Conservation (phyloP, 495 filamentous ascomycete species). For the Talaromyces wortmannii region DNA sequence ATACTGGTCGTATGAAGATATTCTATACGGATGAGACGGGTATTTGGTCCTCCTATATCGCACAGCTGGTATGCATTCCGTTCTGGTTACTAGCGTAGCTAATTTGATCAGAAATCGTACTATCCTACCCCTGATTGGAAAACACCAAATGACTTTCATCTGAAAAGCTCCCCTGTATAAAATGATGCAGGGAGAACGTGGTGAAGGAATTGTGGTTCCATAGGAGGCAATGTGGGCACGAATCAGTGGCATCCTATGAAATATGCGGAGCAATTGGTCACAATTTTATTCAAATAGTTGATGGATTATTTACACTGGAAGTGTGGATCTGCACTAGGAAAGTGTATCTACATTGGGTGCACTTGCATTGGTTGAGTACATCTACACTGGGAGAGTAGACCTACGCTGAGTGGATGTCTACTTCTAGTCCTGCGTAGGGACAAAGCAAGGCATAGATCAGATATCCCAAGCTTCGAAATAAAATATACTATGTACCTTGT, state of each 20-base stretch:
- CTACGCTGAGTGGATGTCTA: no score
- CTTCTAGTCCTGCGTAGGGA: no score
- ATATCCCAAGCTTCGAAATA: no score
- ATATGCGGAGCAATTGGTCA: not conserved
- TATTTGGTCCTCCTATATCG: not conserved
- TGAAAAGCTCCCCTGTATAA: not conserved
- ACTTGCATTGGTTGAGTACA: no score
- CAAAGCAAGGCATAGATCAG: no score
- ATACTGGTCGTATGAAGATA: not conserved
- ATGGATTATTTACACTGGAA: not conserved
- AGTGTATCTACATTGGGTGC: no score
- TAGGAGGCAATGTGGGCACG: not conserved
- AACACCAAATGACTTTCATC: not conserved
- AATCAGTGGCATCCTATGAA: not conserved
- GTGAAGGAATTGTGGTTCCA: not conserved
- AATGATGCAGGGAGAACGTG: not conserved
- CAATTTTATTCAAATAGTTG: not conserved
- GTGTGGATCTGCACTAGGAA: no score
- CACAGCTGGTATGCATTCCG: not conserved
- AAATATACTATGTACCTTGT: no score
- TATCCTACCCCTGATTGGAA: not conserved
- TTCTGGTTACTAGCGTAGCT: not conserved
- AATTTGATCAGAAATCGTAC: not conserved
- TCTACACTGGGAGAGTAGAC: no score
- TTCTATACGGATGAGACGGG: not conserved